Evolutionary conservation across 306 rosid genomes (phyloP), one percentile per base, ranked within the genome.

Genomic region (Acmispon strigosus): DNA sequence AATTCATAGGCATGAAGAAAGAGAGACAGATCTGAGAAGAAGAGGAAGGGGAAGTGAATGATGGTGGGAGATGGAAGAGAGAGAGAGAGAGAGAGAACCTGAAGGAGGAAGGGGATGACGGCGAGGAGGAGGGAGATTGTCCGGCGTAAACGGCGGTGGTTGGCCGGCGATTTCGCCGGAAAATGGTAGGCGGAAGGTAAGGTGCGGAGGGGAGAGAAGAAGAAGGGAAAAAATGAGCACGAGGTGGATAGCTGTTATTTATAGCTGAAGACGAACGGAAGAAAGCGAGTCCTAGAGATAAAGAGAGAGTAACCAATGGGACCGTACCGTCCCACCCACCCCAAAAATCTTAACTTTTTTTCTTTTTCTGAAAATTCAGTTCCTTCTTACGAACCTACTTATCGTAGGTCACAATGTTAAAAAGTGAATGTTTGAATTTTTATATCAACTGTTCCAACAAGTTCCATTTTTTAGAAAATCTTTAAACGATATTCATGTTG

Each of bases 1-100:
- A 76, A 70, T 53, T 45, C 13, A 44, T 24, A 3, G 58, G 24
- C 29, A 74, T 39, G 15, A 4, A 4, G 15, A 24, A 54, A 63
- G 67, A 29, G 37, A 42, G 4, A 82, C 83, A 85, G 91, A 90
- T 90, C 96, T 87, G 88, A 52, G 59, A 34, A 47, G 6, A n/a
- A 8, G 10, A 22, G 8, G n/a, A 22, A 52, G 36, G 18, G 4
- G 39, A 47, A 48, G 37, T 6, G 17, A 22, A 52, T 6, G 44
- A 37, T 0, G 27, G 15, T 10, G 72, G 32, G 32, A 44, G 39
- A 69, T 24, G 16, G 9, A 66, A 61, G 20, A 61, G 20, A 54
- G 29, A 44, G 11, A 43, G 45, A 1, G 13, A 32, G 58, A 20
- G 68, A 64, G 34, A 59, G 34, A 62, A 89, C 87, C 96, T 87